Base-by-base conservation (phyloP, 306 rosid genomes). In the Luffa aegyptiaca region DNA sequence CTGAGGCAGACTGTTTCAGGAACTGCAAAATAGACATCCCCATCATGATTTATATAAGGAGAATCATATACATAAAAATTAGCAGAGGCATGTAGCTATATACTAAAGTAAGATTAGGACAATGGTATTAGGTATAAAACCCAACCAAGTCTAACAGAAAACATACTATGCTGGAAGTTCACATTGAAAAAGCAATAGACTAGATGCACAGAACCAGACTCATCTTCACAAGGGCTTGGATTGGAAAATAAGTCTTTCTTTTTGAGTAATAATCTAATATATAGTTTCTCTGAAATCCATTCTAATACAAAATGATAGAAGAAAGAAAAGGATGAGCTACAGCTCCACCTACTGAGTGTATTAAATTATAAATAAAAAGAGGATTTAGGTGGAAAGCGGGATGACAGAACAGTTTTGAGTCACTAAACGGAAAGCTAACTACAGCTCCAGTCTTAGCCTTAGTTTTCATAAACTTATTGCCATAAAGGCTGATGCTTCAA, bases 1-100 rank as follows among this genome's bases (percentile, higher is more conserved):
- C 98, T 59, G 90, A 80, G 59, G 92, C 96, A 63, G 98, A 86
- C 88, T 90, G 96, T 70, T 87, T 90, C 81, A 96, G 94, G 86
- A 91, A 87, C 99, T 93, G 97, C 85, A 86, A 84, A 58, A 87
- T 61, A 65, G 31, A 81, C 75, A 81, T 58, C 78, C 45, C 73
- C 55, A 77, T 88, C 85, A 89, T 81, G 85, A 81, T 75, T 79
- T 59, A 59, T 80, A 81, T 35, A 21, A 44, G 61, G 17, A 69
- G 55, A 56, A 63, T 57, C 65, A 83, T 83, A 57, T 75, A 21
- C 52, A 52, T 56, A 59, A 62, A 64, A 64, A 33, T 17, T 33
- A 39, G 57, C 61, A 63, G 11, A 66, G 66, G 45, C 18, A 68
- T 8, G 9, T 42, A 33, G 26, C 21, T 26, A 51, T 2, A 26